Base-by-base conservation (phyloP, 2,329 filamentous ascomycete species). In the Diatrype stigma region DNA sequence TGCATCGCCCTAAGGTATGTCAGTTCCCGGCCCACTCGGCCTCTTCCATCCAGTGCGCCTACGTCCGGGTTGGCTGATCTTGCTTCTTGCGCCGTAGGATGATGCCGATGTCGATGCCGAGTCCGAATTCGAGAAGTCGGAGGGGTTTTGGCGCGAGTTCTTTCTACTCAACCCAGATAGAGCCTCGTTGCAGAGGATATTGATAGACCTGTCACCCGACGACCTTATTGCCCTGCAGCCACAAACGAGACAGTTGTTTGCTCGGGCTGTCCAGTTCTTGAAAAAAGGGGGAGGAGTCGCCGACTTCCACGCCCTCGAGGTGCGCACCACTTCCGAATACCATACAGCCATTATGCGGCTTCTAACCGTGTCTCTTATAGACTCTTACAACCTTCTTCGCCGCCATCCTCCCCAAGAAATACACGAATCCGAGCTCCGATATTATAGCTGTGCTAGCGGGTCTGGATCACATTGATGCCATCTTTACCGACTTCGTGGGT, bases 61-160 rank as follows among this genome's bases (percentile, higher is more conserved):
- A 22, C 35, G 46, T 51, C 49, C 22, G n/a, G 16, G 55, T 61
- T 66, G 59, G 63, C 61, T 46, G 46, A 21, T 47, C 50, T 46
- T 23, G 55, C 51, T 58, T 50, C 45, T 59, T 53, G 49, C 51
- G 53, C 63, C 58, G 62, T 62, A 69, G 64, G 67, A 88, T 73
- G 82, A 86, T 37, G 46, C 53, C 57, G 80, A 84, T 49, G 47
- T 53, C 57, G 80, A 84, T 49, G 80, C 87, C 54, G 80, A 84
- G 52, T 70, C 87, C 54, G 80, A 84, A 52, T 70, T 75, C 47
- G 86, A 91, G 26, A 87, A 87, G 55, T 82, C 89, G 1, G 90
- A 96, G 54, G 93, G 91, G 42, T 99, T 96, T 73, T 99, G 94
- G 94, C 81, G 84, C 59, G 94, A 96, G 71, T 91, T 99, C 73